Percentiles rank a stretch among this genome's conserved stretches.
Evolutionary conservation across 1,139 yeast species (phyloP).

Genomic region (Zygoascus meyerae): DNA sequence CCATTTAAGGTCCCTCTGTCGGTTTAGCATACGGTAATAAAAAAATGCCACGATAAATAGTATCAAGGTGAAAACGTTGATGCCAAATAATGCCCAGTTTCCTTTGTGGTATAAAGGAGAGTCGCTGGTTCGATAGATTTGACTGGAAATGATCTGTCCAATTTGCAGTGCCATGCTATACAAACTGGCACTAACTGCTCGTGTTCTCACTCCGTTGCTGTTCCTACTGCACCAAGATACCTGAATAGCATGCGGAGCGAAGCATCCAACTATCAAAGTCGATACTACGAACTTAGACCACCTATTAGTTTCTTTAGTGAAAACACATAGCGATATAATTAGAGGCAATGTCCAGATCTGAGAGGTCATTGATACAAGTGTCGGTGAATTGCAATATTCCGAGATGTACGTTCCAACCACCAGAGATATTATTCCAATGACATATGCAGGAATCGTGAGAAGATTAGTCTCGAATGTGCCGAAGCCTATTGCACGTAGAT

Average conservation of each 20-base stretch:
- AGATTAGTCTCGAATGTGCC: conserved; percentile 49
- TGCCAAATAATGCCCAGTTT: conserved; percentile 41
- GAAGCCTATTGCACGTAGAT: conserved; percentile 47
- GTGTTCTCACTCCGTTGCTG: conserved; percentile 51
- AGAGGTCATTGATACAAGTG: conserved; percentile 31
- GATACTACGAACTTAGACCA: conserved; percentile 51
- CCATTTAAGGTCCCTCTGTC: conserved; percentile 45
- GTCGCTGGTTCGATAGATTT: conserved; percentile 53
- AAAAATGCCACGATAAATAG: conserved; percentile 19
- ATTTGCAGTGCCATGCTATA: conserved; percentile 59
- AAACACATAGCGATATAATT: conserved; percentile 33
- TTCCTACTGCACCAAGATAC: conserved; percentile 58
- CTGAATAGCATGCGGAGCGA: conserved; percentile 48
- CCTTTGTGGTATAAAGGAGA: conserved; percentile 55
- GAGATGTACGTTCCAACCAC: conserved; percentile 40
- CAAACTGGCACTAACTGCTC: conserved; percentile 57
- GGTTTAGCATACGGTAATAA: conserved; percentile 47
- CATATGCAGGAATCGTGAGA: conserved; percentile 44
- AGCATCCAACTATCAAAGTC: conserved; percentile 44
- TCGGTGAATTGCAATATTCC: conserved; percentile 41
- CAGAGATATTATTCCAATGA: conserved; percentile 34
- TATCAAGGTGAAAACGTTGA: conserved; percentile 31
- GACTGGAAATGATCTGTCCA: conserved; percentile 47
- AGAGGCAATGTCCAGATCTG: conserved; percentile 36
- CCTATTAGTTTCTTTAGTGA: conserved; percentile 12